A percentile compares a stretch with the other conserved stretches of the same genome.
phyloP scores from a whole-genome alignment of 495 filamentous ascomycete species.

The Podospora bellae-mahoneyi region DNA sequence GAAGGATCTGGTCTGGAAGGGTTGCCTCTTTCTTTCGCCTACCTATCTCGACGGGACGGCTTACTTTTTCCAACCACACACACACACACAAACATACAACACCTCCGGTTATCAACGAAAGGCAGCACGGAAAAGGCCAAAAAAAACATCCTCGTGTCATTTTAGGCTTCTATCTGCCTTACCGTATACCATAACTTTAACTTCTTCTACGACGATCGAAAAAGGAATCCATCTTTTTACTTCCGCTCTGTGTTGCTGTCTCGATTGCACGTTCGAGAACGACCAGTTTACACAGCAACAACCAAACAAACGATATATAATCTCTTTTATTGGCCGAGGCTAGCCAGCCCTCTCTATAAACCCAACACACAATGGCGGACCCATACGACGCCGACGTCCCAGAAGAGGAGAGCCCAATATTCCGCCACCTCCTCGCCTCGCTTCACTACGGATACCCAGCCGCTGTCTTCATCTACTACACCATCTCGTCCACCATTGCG shows the following conservation, averaged over 20 bases:
- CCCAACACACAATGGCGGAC: conserved; percentile 19
- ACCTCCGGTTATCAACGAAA: not conserved
- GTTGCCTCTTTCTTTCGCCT: not conserved
- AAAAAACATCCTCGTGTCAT: not conserved
- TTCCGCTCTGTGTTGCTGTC: not conserved
- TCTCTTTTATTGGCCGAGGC: not conserved
- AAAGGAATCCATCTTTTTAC: not conserved
- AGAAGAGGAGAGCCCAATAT: not conserved
- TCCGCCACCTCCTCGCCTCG: conserved; percentile 25
- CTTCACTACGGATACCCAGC: conserved; percentile 57
- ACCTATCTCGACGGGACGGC: not conserved
- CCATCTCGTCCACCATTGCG: conserved; percentile 47
- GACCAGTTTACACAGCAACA: not conserved
- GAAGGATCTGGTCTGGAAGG: not conserved
- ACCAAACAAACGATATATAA: not conserved
- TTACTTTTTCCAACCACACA: not conserved
- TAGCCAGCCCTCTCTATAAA: not conserved
- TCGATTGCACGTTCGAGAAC: not conserved
- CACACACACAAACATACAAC: too few relatives aligned
- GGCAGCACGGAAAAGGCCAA: not conserved
- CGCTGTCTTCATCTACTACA: conserved; percentile 54
- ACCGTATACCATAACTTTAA: not conserved
- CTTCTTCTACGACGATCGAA: not conserved
- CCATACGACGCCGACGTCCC: conserved; percentile 18
- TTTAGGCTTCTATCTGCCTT: not conserved